Base-by-base conservation (phyloP, 2,329 filamentous ascomycete species). In the Atkinsonella texensis region DNA sequence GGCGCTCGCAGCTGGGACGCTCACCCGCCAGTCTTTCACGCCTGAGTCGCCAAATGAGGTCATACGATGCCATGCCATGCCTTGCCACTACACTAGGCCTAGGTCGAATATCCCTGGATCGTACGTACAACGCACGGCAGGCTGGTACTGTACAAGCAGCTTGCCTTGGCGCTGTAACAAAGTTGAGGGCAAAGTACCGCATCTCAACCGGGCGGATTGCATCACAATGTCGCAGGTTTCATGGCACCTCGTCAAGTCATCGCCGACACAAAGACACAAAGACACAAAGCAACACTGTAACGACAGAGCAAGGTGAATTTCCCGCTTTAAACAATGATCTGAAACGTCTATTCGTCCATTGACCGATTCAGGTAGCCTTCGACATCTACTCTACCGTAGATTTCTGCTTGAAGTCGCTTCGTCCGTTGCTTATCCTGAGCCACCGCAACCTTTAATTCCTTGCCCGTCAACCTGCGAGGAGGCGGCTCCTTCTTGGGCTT, bases 331-430 rank as follows among this genome's bases (percentile, higher is more conserved):
- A 15, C 35, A 38, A 38, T 15, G 8, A 38, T 15, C 11, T 13
- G 35, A 38, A 12, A 38, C 11, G 35, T 35, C 31, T 43, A 48
- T n/a, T 54, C 50, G 23, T 40, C 64, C 61, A 52, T 54, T 28
- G 63, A 56, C 2, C 67, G 66, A 46, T 82, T 78, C 17, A 94
- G 67, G 63, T 94, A 93, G 61, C 75, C 80, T 60, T 89, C 80
- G 51, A 94, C 71, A 57, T 91, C 85, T n/a, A 85, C 77, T 57
- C 79, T 83, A 18, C 79, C 76, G 66, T 87, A 91, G 55, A 95
- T 85, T 68, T 87, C 75, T 58, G 80, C 74, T 56, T 82, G 76
- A 53, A 95, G 64, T 60, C 70, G 80, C 54, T 86, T 79, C 17
- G 76, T 74, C 55, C 74, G 82, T 63, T 70, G 80, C 68, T 54